Evolutionary conservation across 257 asterid species (phyloP), one percentile per base, ranked within the genome.

Genomic region (Mentha longifolia): DNA sequence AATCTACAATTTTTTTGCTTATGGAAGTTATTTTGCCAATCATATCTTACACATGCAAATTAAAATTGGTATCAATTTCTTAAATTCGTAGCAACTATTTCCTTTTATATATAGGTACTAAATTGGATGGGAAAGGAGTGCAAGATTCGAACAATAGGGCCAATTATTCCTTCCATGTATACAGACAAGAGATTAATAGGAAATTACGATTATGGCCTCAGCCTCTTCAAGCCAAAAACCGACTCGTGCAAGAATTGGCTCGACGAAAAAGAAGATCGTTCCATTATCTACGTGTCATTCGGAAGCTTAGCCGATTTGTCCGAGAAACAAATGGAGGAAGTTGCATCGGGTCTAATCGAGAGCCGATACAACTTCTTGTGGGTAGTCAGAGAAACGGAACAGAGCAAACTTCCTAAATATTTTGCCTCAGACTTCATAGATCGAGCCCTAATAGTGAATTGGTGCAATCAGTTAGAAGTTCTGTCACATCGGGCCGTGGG

Each of bases 211-310:
- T 83, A 83, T 41, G 87, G 78, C 15, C 70, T 79, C 49, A 67
- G 73, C 41, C 17, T 79, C 49, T 82, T 75, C 82, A 76, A 51
- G 43, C 85, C 83, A 5, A 63, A 45, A 10, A 9, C 61, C 0
- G 76, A 72, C 14, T 69, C 79, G 16, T 83, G 69, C 73, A 52
- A 47, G 30, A 10, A 77, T 17, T 83, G 85, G 87, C 76, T 83
- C 10, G 73, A 83, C 70, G 13, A 13, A 28, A 71, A 77, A n/a
- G 75, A 67, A 1, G 69, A 71, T 17, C 16, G 37, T 3, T 80
- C 87, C 1, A 79, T 83, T 3, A 46, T 83, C 37, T 83, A 80
- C 65, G 78, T 80, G 13, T 72, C 87, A 1, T 83, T 83, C 9
- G 85, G 87, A 22, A 83, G 87, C 73, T 3, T 80, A 13, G 73